Percentiles rank a stretch among this genome's conserved stretches.
These are phyloP conservation scores for Flaveria brownii DNA, from an alignment of 129 eudicot genomes.

Conservation along the genomic window DNA sequence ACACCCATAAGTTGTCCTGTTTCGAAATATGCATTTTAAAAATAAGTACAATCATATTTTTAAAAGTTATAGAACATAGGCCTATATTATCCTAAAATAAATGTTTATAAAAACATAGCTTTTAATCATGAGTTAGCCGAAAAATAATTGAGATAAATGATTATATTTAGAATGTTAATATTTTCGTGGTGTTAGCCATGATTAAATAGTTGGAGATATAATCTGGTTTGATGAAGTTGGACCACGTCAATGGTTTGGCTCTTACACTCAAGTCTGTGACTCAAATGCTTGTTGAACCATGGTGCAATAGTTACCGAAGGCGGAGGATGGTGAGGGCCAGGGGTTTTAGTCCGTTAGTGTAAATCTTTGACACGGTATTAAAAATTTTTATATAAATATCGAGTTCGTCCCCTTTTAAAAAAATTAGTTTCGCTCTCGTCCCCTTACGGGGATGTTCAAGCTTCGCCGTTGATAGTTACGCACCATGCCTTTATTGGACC, in stretches of 20 bases:
- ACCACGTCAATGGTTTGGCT: neutral
- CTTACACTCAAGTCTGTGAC: too few relatives aligned
- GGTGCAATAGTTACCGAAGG: too few relatives aligned
- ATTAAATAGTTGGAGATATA: neutral
- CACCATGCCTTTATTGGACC: too few relatives aligned
- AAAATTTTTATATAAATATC: too few relatives aligned
- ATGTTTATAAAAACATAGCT: slow-evolving; percentile 9
- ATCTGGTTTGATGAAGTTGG: neutral
- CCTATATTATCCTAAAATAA: neutral
- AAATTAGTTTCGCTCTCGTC: too few relatives aligned
- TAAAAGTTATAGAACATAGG: neutral
- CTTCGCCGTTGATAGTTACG: too few relatives aligned
- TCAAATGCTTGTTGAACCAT: too few relatives aligned
- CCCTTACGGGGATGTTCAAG: too few relatives aligned
- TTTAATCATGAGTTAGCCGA: slow-evolving; percentile 31
- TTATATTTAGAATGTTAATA: neutral
- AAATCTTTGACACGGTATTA: too few relatives aligned
- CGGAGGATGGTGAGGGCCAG: too few relatives aligned
- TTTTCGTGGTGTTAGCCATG: neutral
- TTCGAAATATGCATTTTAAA: neutral
- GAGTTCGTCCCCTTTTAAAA: too few relatives aligned
- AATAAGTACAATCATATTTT: neutral
- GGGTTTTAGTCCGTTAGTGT: too few relatives aligned
- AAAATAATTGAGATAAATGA: slow-evolving; percentile 14
- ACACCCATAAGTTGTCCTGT: slow-evolving; percentile 34